phyloP scores from a whole-genome alignment of 129 eudicot species.

The Escallonia herrerae region DNA sequence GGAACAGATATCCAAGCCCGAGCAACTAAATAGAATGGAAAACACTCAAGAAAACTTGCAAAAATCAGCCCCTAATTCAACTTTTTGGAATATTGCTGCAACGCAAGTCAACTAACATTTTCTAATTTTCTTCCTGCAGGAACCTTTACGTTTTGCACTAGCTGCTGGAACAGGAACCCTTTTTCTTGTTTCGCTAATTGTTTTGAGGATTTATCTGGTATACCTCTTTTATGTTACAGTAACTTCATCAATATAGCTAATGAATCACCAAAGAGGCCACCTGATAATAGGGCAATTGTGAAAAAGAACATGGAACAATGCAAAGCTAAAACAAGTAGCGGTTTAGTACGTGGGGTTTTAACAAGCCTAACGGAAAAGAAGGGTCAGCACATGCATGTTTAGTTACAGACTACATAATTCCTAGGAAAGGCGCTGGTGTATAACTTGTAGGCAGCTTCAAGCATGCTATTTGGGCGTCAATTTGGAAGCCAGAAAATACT shows the following conservation, averaged over 20 bases:
- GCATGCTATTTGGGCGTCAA: too few species aligned
- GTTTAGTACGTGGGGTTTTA: too few species aligned
- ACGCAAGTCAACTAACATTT: constrained; percentile 4
- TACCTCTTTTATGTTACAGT: not conserved
- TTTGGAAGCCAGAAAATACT: too few species aligned
- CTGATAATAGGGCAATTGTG: not conserved
- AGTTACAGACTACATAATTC: too few species aligned
- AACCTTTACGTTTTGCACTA: constrained; percentile 71
- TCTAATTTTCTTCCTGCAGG: constrained; percentile 49
- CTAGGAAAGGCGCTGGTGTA: too few species aligned
- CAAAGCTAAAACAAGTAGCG: too few species aligned
- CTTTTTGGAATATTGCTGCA: too few species aligned
- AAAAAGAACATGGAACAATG: too few species aligned
- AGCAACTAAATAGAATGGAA: not conserved
- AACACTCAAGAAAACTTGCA: not conserved
- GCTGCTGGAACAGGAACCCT: constrained; percentile 96
- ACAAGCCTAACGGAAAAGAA: too few species aligned
- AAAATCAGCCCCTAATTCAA: too few species aligned
- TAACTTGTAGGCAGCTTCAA: too few species aligned
- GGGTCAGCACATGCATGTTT: too few species aligned
- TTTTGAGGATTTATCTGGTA: constrained; percentile 94
- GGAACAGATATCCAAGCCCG: not conserved
- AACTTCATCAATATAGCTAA: not conserved
- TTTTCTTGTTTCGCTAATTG: constrained; percentile 77
- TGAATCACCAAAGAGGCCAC: not conserved